Conservation (phyloP, 2,329 filamentous ascomycete genomes). For the Fusarium goolgardi region DNA sequence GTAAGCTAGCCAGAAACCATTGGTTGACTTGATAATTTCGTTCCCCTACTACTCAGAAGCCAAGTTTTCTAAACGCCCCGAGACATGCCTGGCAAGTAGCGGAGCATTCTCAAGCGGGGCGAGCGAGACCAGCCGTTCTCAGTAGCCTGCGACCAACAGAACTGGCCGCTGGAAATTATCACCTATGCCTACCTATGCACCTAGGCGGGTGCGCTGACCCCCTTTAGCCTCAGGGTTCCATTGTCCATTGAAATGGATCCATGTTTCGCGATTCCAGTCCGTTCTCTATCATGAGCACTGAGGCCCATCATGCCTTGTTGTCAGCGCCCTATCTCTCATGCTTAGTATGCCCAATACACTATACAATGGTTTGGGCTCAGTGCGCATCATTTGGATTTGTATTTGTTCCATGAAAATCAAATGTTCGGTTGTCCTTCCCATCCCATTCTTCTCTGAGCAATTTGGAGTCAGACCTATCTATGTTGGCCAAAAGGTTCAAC, state of each 20-base stretch:
- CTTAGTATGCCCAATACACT: neutral
- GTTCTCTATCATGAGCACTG: conserved; percentile 33
- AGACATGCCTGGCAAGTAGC: conserved; percentile 33
- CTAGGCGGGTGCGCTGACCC: conserved; percentile 5
- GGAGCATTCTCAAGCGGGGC: conserved; percentile 28
- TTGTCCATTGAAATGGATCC: conserved; percentile 15
- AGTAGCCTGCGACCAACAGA: conserved; percentile 1
- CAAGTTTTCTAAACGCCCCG: neutral
- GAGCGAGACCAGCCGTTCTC: conserved; percentile 27
- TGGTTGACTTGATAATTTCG: neutral
- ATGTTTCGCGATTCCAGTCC: conserved; percentile 19
- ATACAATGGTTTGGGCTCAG: neutral
- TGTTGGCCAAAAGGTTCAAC: neutral
- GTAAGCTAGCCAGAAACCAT: neutral
- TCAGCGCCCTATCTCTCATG: neutral
- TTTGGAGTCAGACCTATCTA: neutral
- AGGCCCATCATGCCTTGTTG: conserved; percentile 34
- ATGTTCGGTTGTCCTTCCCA: conserved; percentile 10
- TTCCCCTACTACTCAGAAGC: neutral
- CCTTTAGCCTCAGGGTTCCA: conserved; percentile 18
- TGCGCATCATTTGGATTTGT: neutral
- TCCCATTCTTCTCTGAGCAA: neutral
- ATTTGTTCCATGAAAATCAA: conserved; percentile 33
- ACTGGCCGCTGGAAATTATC: conserved; percentile 15
- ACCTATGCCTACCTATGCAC: neutral